A percentile compares a stretch with the other conserved stretches of the same genome.
These are phyloP conservation scores for Sicyos baderoa DNA, from an alignment of 306 rosid species.

Conservation along the genomic window DNA sequence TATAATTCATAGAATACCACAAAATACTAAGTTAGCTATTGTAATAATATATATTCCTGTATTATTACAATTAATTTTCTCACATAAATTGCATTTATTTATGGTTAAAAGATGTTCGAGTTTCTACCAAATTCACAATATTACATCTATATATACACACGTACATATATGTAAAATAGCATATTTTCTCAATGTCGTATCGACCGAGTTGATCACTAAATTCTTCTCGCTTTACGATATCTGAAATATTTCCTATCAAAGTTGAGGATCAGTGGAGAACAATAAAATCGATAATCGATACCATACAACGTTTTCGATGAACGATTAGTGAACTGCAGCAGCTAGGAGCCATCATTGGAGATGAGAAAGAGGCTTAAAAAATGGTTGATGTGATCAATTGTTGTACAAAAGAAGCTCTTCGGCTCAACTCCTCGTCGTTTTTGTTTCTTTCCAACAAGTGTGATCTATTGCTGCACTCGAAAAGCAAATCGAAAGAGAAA, in stretches of 20 bases:
- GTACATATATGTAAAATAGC: not conserved
- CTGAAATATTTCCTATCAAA: constrained; percentile 26
- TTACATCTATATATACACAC: not conserved
- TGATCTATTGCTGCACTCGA: constrained; percentile 33
- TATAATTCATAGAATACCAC: constrained; percentile 44
- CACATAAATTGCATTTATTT: not conserved
- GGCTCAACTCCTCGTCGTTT: constrained; percentile 51
- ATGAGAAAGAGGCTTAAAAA: constrained; percentile 24
- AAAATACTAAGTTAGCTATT: constrained; percentile 40
- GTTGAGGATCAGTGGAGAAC: constrained; percentile 32
- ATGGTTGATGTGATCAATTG: constrained; percentile 57
- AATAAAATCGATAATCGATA: constrained; percentile 22
- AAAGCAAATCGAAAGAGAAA: constrained; percentile 18
- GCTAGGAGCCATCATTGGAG: not conserved
- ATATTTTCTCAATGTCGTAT: not conserved
- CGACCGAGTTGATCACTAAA: not conserved
- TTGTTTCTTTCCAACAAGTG: constrained; percentile 25
- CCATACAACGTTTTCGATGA: not conserved
- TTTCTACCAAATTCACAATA: not conserved
- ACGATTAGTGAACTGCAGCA: constrained; percentile 8
- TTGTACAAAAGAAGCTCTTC: constrained; percentile 60
- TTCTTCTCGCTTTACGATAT: constrained; percentile 2
- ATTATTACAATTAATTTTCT: constrained; percentile 5
- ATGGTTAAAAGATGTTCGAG: not conserved
- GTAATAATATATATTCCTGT: constrained; percentile 38